Percentiles rank a stretch among this genome's conserved stretches.
phyloP scores from a whole-genome alignment of 2,329 filamentous ascomycete species.

The Alternaria gansuensis region DNA sequence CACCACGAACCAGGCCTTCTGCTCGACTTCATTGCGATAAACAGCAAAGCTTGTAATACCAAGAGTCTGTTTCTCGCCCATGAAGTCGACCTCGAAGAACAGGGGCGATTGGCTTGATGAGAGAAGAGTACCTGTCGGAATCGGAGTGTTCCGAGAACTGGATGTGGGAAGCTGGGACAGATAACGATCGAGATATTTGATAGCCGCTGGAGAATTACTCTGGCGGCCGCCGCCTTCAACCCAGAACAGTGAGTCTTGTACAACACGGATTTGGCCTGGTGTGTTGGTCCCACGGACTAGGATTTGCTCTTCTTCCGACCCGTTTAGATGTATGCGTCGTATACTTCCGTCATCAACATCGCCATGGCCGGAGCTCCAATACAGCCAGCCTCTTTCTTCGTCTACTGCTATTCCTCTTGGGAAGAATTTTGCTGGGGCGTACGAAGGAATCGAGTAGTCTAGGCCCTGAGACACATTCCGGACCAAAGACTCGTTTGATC shows the following conservation, averaged over 20 bases:
- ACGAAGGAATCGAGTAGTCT: not conserved
- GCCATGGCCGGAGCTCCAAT: conserved; percentile 23
- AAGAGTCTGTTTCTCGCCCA: conserved; percentile 20
- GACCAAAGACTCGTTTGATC: conserved; percentile 12
- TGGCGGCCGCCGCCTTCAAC: conserved; percentile 19
- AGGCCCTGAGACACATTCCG: conserved; percentile 26
- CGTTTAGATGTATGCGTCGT: conserved; percentile 10
- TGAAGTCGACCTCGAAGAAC: conserved; percentile 22
- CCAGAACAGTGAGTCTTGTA: conserved; percentile 15
- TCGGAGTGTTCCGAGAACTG: not conserved
- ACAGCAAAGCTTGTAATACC: conserved; percentile 22
- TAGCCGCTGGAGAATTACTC: conserved; percentile 18
- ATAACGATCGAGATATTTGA: conserved; percentile 17
- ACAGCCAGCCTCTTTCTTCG: conserved; percentile 23
- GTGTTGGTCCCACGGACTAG: conserved; percentile 17
- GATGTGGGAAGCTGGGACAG: conserved; percentile 2
- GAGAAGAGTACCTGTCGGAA: conserved; percentile 12
- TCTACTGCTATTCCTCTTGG: conserved; percentile 21
- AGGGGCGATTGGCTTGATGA: conserved; percentile 19
- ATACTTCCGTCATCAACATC: conserved; percentile 18
- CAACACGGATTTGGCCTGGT: conserved; percentile 24
- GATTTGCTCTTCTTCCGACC: conserved; percentile 8
- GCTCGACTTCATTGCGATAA: conserved; percentile 7
- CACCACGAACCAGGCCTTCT: conserved; percentile 21
- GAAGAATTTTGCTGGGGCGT: conserved; percentile 11